Evolutionary conservation across 371 early-diverging fungal genomes (phyloP), one percentile per base, ranked within the genome.

Genomic region (Circinella umbellata): DNA sequence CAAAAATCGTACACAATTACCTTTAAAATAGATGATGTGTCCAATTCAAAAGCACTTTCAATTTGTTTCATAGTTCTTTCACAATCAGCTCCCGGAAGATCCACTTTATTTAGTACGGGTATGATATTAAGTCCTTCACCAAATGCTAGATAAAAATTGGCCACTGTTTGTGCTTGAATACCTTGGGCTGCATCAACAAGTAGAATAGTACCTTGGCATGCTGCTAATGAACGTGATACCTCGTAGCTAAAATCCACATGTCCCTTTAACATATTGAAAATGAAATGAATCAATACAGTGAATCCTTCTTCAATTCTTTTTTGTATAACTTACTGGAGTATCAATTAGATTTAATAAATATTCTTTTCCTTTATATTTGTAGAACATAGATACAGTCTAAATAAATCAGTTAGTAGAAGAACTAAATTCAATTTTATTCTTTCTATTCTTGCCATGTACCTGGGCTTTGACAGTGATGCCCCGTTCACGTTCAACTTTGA

Each of bases 391-490:
- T 4, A 91, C 94, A 35, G 94, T 92, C 92, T 95, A 77, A 6
- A 64, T 9, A 46, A 38, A 51, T 51, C 5, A 51, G 51, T n/a
- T 17, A 15, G 14, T 51, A 1, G 51, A 51, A 13, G 36, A 4
- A 17, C 42, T 27, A 42, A 34, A 27, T 4, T 5, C 1, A n/a
- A 17, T 3, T 53, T 17, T 37, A 46, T 37, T 1, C 17, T n/a
- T 48, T 27, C 36, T 15, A 17, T 27, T 17, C 34, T 34, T 20
- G 37, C 36, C 15, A 61, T 7, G 18, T 80, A 91, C 92, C 89
- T 97, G 97, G 11, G 98, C 98, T 79, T 99, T 98, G 54, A 99
- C 97, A 7, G 98, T 98, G 65, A 98, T 98, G 18, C 98, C 99
- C 39, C 98, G 86, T 74, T 97, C 96, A 10, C 96, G 78, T 78